Percentiles rank a stretch among this genome's conserved stretches.
phyloP scores from a whole-genome alignment of 768 basidiomycete species.

The Candolleomyces aberdarensis region DNA sequence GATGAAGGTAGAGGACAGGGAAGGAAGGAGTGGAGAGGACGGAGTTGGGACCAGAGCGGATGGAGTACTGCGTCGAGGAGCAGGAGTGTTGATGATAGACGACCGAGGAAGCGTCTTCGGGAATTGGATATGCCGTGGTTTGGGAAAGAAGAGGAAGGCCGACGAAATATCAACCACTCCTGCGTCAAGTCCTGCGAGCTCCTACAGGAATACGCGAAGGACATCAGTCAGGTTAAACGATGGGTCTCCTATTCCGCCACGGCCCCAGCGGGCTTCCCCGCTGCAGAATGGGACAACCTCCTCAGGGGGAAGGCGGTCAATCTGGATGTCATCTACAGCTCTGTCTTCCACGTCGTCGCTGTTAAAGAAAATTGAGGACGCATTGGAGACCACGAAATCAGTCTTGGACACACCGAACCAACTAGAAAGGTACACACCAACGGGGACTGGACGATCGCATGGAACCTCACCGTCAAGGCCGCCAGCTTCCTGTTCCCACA shows the following conservation, averaged over 20 bases:
- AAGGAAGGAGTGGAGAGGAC: too few species aligned
- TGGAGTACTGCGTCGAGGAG: too few species aligned
- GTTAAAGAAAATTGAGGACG: conserved; percentile 10
- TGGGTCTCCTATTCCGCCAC: neutral
- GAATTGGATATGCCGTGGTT: neutral
- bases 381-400: conserved; percentile 18
- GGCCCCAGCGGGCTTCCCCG: conserved; percentile 13
- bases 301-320: conserved; percentile 21
- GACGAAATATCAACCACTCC: neutral
- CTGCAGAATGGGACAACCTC: conserved; percentile 22
- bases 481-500: conserved; percentile 25
- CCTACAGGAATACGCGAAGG: neutral
- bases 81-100: neutral
- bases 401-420: conserved; percentile 1
- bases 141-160: neutral
- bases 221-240: conserved; percentile 1
- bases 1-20: too few species aligned
- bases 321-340: conserved; percentile 23
- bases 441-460: conserved; percentile 24
- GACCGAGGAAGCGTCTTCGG: neutral
- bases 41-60: too few species aligned
- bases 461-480: conserved; percentile 14
- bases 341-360: conserved; percentile 11
- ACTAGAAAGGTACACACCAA: conserved; percentile 10
- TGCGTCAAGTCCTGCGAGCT: neutral